Base-by-base conservation (phyloP, 495 filamentous ascomycete species). In the Xylaria cubensis region DNA sequence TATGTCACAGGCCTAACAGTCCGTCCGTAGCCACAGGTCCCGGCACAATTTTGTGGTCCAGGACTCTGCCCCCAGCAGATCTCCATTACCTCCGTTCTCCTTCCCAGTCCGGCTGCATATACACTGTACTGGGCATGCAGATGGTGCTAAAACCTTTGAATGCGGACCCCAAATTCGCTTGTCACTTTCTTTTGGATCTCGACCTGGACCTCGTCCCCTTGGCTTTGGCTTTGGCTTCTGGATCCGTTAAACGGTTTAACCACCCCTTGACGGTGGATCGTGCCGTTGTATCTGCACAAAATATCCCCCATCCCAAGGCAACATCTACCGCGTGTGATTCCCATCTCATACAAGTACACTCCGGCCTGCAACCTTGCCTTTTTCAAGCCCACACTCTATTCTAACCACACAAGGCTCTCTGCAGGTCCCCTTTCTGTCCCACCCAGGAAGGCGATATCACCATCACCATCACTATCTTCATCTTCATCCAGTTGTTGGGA, bases 81-180 rank as follows among this genome's bases (percentile, higher is more conserved):
- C 82, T 79, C 79, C 80, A 81, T 84, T 83, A 78, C 77, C 79
- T 81, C 79, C 81, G 76, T 82, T 82, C 84, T 86, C 84, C 84
- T 86, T 86, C 84, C 84, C 81, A 84, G 80, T 85, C 78, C 77
- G 84, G 84, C 82, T 85, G 84, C 82, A 82, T 81, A 81, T 80
- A 80, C 79, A 81, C 79, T 82, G 36, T 71, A 72, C 70, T 72
- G 73, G 73, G 74, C 79, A 82, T 84, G 83, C 81, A 82, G 77
- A 78, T 77, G 77, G 77, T 82, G 77, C 78, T 82, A 77, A 81
- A 81, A 74, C 70, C 78, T 77, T 73, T 74, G 59, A 65, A 72
- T 64, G 63, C 79, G 79, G 75, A 77, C 79, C 80, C 79, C 82
- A 79, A 80, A 82, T 75, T 77, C 71, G 66, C 66, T 73, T 76